Evolutionary conservation across 345 rosid species (phyloP).

Genomic region (Citrus australasica): DNA sequence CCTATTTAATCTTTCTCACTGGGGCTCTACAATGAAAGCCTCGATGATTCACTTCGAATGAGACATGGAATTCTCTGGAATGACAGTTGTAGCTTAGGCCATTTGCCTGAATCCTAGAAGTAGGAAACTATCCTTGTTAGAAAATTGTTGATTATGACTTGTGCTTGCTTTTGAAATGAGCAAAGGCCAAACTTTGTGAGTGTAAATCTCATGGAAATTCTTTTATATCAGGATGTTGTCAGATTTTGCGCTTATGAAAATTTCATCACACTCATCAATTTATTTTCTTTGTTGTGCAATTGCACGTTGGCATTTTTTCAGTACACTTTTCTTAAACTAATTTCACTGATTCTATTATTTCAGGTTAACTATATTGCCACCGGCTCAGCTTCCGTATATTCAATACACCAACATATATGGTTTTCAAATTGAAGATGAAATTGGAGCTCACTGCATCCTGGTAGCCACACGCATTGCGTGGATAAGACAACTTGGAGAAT

Average conservation of each 20-base stretch:
- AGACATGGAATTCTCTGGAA: background rate
- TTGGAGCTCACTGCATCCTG: background rate
- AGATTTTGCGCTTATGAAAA: background rate
- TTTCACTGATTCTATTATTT: background rate
- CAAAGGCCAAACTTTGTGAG: slow-evolving; percentile 14
- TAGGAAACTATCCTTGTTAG: slow-evolving; percentile 35
- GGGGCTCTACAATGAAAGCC: background rate
- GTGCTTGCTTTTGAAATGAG: slow-evolving; percentile 28
- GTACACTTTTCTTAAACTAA: background rate
- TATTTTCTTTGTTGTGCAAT: background rate
- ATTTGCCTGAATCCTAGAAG: slow-evolving; percentile 8
- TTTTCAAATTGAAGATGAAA: background rate
- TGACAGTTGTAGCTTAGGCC: background rate
- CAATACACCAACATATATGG: background rate
- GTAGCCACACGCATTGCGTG: background rate
- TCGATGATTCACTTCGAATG: background rate
- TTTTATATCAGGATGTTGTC: background rate
- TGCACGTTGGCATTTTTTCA: background rate
- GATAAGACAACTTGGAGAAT: background rate
- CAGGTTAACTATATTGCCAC: background rate
- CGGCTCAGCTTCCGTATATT: background rate
- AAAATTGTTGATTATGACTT: slow-evolving; percentile 23
- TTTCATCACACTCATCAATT: background rate
- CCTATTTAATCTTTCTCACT: background rate
- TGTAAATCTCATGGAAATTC: background rate